phyloP scores from a whole-genome alignment of 2,329 filamentous ascomycete species.

The Penicillium freii region DNA sequence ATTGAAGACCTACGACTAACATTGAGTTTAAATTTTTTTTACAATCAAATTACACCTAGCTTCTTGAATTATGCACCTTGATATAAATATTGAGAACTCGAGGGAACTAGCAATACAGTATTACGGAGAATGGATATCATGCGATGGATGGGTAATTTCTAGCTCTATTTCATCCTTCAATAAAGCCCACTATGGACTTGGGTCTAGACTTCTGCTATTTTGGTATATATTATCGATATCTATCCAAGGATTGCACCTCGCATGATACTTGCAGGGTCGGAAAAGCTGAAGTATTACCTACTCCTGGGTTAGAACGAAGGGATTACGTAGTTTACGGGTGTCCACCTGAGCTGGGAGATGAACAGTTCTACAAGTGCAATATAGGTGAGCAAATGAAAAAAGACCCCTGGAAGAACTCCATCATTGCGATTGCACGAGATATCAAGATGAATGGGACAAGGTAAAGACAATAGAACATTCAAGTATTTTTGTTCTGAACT shows the following conservation, averaged over 20 bases:
- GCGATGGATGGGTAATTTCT: background rate
- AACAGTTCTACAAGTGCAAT: slow-evolving; percentile 1
- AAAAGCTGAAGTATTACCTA: background rate
- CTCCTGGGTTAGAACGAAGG: background rate
- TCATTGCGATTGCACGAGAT: slow-evolving; percentile 23
- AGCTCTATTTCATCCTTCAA: background rate
- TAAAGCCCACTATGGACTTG: background rate
- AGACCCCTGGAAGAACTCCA: slow-evolving; percentile 27
- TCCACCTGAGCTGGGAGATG: background rate
- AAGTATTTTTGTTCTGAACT: slow-evolving; percentile 27
- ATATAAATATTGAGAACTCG: background rate
- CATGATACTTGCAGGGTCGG: background rate
- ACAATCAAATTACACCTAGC: no score
- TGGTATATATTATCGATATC: background rate
- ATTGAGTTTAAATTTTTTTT: background rate
- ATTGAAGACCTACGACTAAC: no score
- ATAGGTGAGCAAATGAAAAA: background rate
- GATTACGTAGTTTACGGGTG: background rate
- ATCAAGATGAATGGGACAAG: slow-evolving; percentile 22
- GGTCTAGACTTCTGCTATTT: slow-evolving; percentile 5
- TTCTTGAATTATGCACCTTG: background rate
- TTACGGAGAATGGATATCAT: background rate
- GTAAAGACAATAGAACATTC: slow-evolving; percentile 23
- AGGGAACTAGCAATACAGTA: background rate
- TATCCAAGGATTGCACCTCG: background rate